Evolutionary conservation across 768 basidiomycete genomes (phyloP), one percentile per base, ranked within the genome.

Genomic region (Mycena capillaripes): DNA sequence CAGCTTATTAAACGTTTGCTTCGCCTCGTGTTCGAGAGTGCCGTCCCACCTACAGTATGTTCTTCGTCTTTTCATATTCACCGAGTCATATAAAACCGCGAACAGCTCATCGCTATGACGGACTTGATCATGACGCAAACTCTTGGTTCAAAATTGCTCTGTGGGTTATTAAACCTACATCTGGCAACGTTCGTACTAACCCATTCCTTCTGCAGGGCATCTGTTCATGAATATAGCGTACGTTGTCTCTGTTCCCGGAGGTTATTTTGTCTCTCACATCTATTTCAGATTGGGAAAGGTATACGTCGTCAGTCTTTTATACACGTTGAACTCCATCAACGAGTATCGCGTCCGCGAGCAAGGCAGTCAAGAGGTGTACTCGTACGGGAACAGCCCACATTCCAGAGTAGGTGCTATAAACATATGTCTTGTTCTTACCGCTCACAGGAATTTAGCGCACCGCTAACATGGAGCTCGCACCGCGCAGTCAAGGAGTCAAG

Each of bases 71-170:
- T 21, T 10, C 52, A 17, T 40, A 32, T 27, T 29, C n/a, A 1
- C 42, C 23, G 44, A 17, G 5, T 40, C 34, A 16, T 59, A 10
- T 52, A 16, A 38, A 38, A 3, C 23, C 44, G 23, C 30, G 27
- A 9, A 44, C 60, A 73, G 68, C 8, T 64, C 30, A 53, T 74
- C 29, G 73, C 73, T 19, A 70, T 46, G 30, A 56, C 44, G 2
- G 73, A 74, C 57, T 30, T 74, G 30, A 70, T 74, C 29, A 29
- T 70, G 48, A 70, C 69, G 44, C 73, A 74, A 38, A 74, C 64
- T 5, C 63, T 74, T 1, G 68, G 68, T 8, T 1, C 36, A 2
- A 52, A 74, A 27, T 46, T 74, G 53, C 57, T 74, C 6, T 74
- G 73, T 71, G 27, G 1, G 65, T 56, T 57, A 14, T 50, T 21